Percentiles rank a stretch among this genome's conserved stretches.
These are phyloP conservation scores for Xylaria sp. DNA, from an alignment of 2,329 filamentous ascomycete species.

Conservation along the genomic window DNA sequence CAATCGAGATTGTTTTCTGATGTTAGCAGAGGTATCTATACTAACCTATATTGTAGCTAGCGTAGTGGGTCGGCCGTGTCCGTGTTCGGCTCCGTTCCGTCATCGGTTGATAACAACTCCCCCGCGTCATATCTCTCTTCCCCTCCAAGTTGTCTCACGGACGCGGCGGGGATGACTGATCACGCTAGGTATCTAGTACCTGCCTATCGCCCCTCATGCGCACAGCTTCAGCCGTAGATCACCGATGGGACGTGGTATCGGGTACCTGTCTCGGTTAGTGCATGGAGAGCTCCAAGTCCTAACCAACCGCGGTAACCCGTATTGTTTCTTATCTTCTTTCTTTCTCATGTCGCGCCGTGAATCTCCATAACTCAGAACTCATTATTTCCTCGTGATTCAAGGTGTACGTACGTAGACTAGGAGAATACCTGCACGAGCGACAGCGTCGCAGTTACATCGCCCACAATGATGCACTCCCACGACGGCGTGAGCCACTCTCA, in stretches of 20 bases:
- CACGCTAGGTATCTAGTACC: no score
- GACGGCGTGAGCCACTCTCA: slow-evolving; percentile 43
- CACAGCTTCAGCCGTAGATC: no score
- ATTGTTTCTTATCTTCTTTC: background rate
- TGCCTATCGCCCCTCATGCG: no score
- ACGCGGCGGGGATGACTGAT: background rate
- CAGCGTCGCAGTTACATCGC: background rate
- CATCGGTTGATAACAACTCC: background rate
- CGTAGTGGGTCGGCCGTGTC: background rate
- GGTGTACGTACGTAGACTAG: no score
- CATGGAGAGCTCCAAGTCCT: background rate
- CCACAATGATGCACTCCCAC: slow-evolving; percentile 47
- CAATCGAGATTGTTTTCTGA: slow-evolving; percentile 23
- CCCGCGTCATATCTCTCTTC: background rate
- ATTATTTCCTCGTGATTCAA: background rate
- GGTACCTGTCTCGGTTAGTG: background rate
- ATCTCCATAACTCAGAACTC: background rate
- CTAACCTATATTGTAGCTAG: background rate
- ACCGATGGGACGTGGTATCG: background rate
- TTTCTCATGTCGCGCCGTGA: background rate
- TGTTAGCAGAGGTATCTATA: background rate
- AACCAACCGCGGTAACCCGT: background rate
- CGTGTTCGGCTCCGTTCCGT: background rate
- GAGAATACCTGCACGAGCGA: no score
- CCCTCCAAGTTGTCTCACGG: background rate